Conservation (phyloP, 768 basidiomycete species). For the Holtermanniella nyarrowii region DNA sequence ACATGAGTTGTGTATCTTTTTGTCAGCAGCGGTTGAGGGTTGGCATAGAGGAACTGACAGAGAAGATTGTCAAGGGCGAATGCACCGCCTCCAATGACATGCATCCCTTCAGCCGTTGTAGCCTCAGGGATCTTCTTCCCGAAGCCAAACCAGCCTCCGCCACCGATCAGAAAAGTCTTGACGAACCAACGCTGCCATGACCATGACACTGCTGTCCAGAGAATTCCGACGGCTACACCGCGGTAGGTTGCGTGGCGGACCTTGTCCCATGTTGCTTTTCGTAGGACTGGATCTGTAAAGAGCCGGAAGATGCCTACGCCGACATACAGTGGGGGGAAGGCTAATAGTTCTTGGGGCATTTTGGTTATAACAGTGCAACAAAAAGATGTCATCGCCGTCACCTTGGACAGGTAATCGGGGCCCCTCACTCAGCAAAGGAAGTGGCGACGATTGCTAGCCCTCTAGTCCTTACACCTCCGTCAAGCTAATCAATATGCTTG, state of each 20-base stretch:
- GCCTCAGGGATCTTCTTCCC: slow-evolving; percentile 14
- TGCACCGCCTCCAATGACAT: slow-evolving; percentile 11
- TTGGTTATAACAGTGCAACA: background rate
- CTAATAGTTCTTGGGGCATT: slow-evolving; percentile 47
- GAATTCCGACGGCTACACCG: slow-evolving; percentile 56
- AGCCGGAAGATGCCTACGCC: slow-evolving; percentile 76
- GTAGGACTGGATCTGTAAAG: slow-evolving; percentile 59
- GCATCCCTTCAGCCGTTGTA: slow-evolving; percentile 9
- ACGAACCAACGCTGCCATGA: slow-evolving; percentile 50
- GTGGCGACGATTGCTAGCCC: background rate
- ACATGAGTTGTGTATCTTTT: slow-evolving; percentile 62
- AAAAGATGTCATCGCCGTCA: background rate
- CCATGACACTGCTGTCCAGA: slow-evolving; percentile 59
- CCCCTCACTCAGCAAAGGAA: background rate
- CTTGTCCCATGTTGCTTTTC: slow-evolving; percentile 67
- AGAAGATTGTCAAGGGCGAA: slow-evolving; percentile 22
- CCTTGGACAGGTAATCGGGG: no score
- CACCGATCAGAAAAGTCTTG: slow-evolving; percentile 24
- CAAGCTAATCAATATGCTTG: background rate
- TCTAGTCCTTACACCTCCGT: background rate
- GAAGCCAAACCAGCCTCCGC: slow-evolving; percentile 11
- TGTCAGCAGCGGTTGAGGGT: background rate
- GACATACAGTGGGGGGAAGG: slow-evolving; percentile 72
- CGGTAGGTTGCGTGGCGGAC: slow-evolving; percentile 65
- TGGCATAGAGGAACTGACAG: slow-evolving; percentile 15